Conservation (phyloP, 2,329 filamentous ascomycete genomes). For the Grosmannia penicillata region DNA sequence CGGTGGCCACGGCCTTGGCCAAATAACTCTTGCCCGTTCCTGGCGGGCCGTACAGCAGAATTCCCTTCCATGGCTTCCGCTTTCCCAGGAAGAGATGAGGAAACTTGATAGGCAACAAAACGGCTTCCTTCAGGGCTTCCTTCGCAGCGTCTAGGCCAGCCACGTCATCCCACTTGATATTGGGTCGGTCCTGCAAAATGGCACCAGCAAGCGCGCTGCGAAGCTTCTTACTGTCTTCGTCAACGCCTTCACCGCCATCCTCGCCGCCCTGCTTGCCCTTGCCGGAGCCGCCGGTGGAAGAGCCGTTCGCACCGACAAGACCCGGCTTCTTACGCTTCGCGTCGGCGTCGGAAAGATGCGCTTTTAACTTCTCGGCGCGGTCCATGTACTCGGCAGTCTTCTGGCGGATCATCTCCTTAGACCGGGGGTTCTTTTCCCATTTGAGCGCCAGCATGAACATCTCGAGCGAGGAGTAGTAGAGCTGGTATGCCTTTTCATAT, state of each 20-base stretch:
- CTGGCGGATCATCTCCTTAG: conserved; percentile 91
- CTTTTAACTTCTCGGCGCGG: conserved; percentile 93
- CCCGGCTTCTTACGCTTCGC: conserved; percentile 55
- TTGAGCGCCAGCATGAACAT: conserved; percentile 98
- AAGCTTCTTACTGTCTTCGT: conserved; percentile 92
- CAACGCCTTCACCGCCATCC: conserved; percentile 48
- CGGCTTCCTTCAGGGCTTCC: conserved; percentile 93
- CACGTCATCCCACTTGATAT: conserved; percentile 96
- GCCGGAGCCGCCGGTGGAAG: conserved; percentile 45
- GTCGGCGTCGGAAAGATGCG: conserved; percentile 66
- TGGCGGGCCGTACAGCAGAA: conserved; percentile 86
- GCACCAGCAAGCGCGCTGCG: conserved; percentile 80
- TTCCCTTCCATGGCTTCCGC: conserved; percentile 95
- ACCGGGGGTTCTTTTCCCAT: conserved; percentile 97
- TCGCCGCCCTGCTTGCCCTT: conserved; percentile 38
- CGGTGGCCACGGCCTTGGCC: conserved; percentile 92
- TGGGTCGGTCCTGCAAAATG: conserved; percentile 88
- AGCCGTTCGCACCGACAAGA: conserved; percentile 58
- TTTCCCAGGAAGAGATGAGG: conserved; percentile 93
- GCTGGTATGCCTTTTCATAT: conserved; percentile 92
- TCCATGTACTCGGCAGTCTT: conserved; percentile 98
- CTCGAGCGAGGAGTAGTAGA: conserved; percentile 91
- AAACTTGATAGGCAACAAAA: conserved; percentile 96
- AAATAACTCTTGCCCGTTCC: conserved; percentile 97
- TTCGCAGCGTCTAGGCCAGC: conserved; percentile 89